These are phyloP conservation scores for Phytopythium sindhum DNA, from an alignment of 352 stramenopile genomes.

Conservation along the genomic window DNA sequence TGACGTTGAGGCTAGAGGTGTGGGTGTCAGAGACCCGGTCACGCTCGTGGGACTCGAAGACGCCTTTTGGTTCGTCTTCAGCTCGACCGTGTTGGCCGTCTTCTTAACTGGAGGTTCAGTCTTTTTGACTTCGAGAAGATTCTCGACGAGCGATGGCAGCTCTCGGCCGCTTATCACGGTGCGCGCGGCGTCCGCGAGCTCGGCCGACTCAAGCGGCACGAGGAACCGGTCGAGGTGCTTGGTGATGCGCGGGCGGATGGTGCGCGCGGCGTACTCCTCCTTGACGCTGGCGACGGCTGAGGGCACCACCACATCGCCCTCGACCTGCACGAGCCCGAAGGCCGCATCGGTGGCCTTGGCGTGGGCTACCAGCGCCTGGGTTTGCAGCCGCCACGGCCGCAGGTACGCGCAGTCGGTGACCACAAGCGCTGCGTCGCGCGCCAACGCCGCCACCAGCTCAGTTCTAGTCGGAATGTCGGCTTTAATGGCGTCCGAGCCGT, in stretches of 20 bases:
- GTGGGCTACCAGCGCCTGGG: constrained; percentile 36
- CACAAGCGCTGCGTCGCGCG: constrained; percentile 52
- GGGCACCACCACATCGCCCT: constrained; percentile 97
- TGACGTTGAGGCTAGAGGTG: not conserved
- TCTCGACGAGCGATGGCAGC: constrained; percentile 19
- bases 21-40: not conserved
- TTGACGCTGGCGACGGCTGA: constrained; percentile 90
- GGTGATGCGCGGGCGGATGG: constrained; percentile 96
- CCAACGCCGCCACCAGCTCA: constrained; percentile 42
- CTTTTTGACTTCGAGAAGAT: not conserved
- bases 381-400: constrained; percentile 41
- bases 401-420: constrained; percentile 80
- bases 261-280: constrained; percentile 97
- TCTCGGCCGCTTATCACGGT: constrained; percentile 11
- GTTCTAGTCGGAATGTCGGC: constrained; percentile 16
- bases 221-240: constrained; percentile 89
- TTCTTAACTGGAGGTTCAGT: not conserved
- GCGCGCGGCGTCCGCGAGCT: constrained; percentile 22
- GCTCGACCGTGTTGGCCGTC: not conserved
- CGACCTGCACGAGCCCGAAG: constrained; percentile 90
- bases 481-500: constrained; percentile 4
- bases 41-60: not conserved
- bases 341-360: constrained; percentile 4
- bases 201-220: constrained; percentile 37
- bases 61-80: not conserved